These are phyloP conservation scores for Sporobolomyces phaffii DNA, from an alignment of 768 basidiomycete genomes.

Conservation along the genomic window DNA sequence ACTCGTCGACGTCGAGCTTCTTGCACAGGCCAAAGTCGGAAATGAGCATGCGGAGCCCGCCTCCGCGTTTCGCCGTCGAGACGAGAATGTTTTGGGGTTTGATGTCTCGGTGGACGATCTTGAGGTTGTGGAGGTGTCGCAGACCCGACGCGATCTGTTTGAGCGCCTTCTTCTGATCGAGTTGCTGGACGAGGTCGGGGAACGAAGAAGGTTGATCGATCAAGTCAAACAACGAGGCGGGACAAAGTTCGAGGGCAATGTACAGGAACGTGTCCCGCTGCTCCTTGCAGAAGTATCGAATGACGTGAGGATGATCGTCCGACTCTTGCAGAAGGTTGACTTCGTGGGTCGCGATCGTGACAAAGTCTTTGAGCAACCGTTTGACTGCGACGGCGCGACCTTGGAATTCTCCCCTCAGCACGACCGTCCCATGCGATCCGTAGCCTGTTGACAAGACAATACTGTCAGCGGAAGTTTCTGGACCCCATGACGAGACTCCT, in stretches of 20 bases:
- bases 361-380: constrained; percentile 87
- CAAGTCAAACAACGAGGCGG: constrained; percentile 79
- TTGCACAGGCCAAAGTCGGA: constrained; percentile 98
- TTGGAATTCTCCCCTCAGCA: constrained; percentile 89
- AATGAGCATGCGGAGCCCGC: constrained; percentile 72
- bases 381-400: constrained; percentile 98
- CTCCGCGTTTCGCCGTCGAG: constrained; percentile 54
- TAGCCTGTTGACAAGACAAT: too few species aligned
- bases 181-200: constrained; percentile 67
- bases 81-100: constrained; percentile 97
- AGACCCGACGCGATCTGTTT: constrained; percentile 80
- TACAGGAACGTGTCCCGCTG: constrained; percentile 87
- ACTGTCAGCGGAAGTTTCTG: too few species aligned
- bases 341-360: constrained; percentile 87
- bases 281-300: constrained; percentile 97
- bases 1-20: constrained; percentile 90
- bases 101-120: constrained; percentile 96
- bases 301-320: constrained; percentile 97
- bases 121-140: constrained; percentile 82
- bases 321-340: constrained; percentile 90
- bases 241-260: constrained; percentile 92
- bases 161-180: constrained; percentile 82
- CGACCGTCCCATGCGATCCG: constrained; percentile 94
- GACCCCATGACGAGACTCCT: not conserved
- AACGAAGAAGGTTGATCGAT: constrained; percentile 68